phyloP scores from a whole-genome alignment of 352 stramenopile species.

The Phytophthora capsici region DNA sequence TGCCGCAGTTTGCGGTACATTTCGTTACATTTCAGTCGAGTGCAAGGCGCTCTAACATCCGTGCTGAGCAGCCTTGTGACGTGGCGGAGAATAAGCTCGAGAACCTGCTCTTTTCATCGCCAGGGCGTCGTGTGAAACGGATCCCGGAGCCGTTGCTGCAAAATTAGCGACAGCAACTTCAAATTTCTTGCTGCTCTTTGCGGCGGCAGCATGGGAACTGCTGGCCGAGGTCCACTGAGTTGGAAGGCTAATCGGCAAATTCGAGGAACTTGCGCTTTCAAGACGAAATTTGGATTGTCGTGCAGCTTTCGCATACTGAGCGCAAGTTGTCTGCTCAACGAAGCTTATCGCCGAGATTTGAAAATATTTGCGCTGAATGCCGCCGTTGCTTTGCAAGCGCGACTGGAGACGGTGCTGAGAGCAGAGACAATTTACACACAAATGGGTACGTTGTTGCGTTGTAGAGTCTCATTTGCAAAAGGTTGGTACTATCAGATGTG shows the following conservation, averaged over 20 bases:
- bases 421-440: constrained; percentile 27
- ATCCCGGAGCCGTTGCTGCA: constrained; percentile 14
- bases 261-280: constrained; percentile 28
- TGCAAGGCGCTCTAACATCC: background rate
- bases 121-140: constrained; percentile 22
- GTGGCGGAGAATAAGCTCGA: constrained; percentile 18
- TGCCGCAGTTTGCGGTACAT: background rate
- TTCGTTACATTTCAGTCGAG: constrained; percentile 1
- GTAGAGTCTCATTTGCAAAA: constrained; percentile 7
- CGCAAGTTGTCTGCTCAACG: constrained; percentile 7
- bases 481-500: constrained; percentile 7
- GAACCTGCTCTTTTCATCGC: constrained; percentile 26
- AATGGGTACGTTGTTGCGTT: constrained; percentile 26
- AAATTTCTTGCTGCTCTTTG: constrained; percentile 19
- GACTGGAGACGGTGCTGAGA: constrained; percentile 30
- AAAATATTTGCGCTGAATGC: constrained; percentile 23
- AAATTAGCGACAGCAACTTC: constrained; percentile 7
- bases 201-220: background rate
- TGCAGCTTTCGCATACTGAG: constrained; percentile 10
- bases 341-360: constrained; percentile 21
- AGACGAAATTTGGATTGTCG: constrained; percentile 17
- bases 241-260: constrained; percentile 23
- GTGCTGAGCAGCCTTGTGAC: constrained; percentile 3
- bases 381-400: constrained; percentile 15
- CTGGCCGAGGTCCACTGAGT: constrained; percentile 2